A percentile compares a stretch with the other conserved stretches of the same genome.
phyloP scores from a whole-genome alignment of 2,329 filamentous ascomycete species.

The Colletotrichum truncatum region DNA sequence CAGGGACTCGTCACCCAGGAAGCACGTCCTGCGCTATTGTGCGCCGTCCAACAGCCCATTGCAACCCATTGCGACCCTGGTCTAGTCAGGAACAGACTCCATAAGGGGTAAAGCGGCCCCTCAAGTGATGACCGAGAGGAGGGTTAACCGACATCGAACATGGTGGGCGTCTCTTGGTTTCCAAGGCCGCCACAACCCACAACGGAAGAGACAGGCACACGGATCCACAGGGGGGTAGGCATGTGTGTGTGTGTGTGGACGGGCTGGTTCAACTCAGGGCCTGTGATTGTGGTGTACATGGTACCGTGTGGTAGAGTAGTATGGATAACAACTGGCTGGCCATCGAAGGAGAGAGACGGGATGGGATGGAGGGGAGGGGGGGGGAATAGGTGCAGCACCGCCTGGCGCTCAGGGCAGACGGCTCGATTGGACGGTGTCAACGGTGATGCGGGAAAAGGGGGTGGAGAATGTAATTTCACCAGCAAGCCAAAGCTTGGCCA shows the following conservation, averaged over 20 bases:
- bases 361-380: conserved; percentile 4
- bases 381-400: background rate
- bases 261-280: background rate
- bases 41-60: background rate
- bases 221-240: background rate
- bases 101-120: conserved; percentile 11
- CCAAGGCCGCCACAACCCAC: conserved; percentile 8
- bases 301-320: background rate
- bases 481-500: conserved; percentile 25
- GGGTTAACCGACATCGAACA: conserved; percentile 1
- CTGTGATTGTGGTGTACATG: background rate
- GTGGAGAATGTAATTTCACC: conserved; percentile 29
- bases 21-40: conserved; percentile 13
- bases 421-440: conserved; percentile 21
- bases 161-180: conserved; percentile 7
- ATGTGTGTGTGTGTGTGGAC: background rate
- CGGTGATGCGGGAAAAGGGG: conserved; percentile 28
- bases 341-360: background rate
- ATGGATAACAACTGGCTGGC: conserved; percentile 14
- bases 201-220: background rate
- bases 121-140: conserved; percentile 23
- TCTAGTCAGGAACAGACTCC: conserved; percentile 25
- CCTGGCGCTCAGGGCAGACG: background rate
- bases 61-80: conserved; percentile 6
- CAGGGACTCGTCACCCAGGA: conserved; percentile 13